Percentiles rank a stretch among this genome's conserved stretches.
Conservation (phyloP, 495 filamentous ascomycete genomes). For the Penicillium verhagenii region DNA sequence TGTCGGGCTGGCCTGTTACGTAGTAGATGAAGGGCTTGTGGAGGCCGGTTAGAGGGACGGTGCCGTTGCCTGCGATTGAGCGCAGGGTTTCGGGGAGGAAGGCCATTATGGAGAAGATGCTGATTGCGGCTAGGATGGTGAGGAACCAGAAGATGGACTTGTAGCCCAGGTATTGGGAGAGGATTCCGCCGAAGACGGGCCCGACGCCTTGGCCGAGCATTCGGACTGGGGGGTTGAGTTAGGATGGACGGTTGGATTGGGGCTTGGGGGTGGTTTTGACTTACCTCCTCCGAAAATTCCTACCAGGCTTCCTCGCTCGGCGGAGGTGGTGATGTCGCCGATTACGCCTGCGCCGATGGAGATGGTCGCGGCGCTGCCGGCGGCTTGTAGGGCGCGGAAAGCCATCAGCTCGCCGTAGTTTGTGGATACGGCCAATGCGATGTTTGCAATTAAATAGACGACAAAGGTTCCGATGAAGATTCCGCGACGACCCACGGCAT, state of each 20-base stretch:
- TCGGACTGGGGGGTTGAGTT: constrained; percentile 19
- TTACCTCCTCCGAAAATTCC: constrained; percentile 41
- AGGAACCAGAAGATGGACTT: constrained; percentile 74
- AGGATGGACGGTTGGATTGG: constrained; percentile 1
- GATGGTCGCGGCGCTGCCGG: constrained; percentile 56
- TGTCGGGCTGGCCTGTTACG: constrained; percentile 31
- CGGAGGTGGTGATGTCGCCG: constrained; percentile 39
- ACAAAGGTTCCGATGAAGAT: constrained; percentile 40
- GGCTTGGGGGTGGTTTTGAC: neutral
- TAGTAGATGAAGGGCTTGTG: constrained; percentile 40
- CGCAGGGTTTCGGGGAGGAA: constrained; percentile 70
- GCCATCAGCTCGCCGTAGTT: constrained; percentile 61
- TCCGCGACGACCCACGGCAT: constrained; percentile 39
- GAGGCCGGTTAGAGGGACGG: constrained; percentile 34
- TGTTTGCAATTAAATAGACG: constrained; percentile 52
- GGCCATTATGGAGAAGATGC: constrained; percentile 50
- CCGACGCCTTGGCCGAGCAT: constrained; percentile 56
- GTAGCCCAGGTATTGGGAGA: constrained; percentile 66
- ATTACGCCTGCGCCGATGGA: constrained; percentile 45
- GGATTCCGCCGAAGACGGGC: constrained; percentile 64
- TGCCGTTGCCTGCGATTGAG: constrained; percentile 70
- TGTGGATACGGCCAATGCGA: constrained; percentile 61
- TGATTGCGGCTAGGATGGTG: constrained; percentile 52
- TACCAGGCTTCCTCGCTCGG: constrained; percentile 39
- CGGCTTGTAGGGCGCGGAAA: constrained; percentile 62